Evolutionary conservation across 441 rosid genomes (phyloP).

Genomic region (Pelargonium myrrhifolium): DNA sequence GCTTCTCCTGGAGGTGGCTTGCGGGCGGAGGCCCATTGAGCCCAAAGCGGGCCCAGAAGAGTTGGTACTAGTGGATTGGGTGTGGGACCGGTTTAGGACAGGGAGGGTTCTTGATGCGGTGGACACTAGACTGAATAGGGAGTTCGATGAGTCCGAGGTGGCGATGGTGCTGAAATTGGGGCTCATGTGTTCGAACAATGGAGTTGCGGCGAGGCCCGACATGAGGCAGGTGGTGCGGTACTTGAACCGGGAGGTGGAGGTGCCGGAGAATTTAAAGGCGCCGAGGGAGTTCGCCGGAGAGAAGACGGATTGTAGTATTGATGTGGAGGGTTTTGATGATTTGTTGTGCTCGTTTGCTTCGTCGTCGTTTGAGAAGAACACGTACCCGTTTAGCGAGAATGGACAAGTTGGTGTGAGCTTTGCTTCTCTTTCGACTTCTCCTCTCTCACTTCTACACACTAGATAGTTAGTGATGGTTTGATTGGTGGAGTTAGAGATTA

Average conservation of each 20-base stretch:
- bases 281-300: slow-evolving; percentile 3
- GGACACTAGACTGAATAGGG: slow-evolving; percentile 39
- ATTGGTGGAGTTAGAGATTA: no score
- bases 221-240: slow-evolving; percentile 59
- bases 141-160: slow-evolving; percentile 38
- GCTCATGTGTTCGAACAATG: slow-evolving; percentile 55
- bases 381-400: slow-evolving; percentile 14
- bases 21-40: slow-evolving; percentile 76
- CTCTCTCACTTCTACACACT: slow-evolving; percentile 22
- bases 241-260: slow-evolving; percentile 46
- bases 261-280: slow-evolving; percentile 33
- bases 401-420: slow-evolving; percentile 14
- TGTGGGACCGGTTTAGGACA: slow-evolving; percentile 35
- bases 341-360: slow-evolving; percentile 24
- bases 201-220: slow-evolving; percentile 45
- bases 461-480: slow-evolving; percentile 2
- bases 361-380: slow-evolving; percentile 22
- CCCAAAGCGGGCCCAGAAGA: slow-evolving; percentile 43
- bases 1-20: slow-evolving; percentile 55
- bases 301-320: slow-evolving; percentile 2
- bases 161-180: slow-evolving; percentile 55
- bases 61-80: slow-evolving; percentile 66
- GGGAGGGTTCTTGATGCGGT: slow-evolving; percentile 40
- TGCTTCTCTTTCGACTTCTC: slow-evolving; percentile 28
- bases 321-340: slow-evolving; percentile 35